These are phyloP conservation scores for Hortaea sp. DNA, from an alignment of 2,329 filamentous ascomycete species.

Conservation along the genomic window DNA sequence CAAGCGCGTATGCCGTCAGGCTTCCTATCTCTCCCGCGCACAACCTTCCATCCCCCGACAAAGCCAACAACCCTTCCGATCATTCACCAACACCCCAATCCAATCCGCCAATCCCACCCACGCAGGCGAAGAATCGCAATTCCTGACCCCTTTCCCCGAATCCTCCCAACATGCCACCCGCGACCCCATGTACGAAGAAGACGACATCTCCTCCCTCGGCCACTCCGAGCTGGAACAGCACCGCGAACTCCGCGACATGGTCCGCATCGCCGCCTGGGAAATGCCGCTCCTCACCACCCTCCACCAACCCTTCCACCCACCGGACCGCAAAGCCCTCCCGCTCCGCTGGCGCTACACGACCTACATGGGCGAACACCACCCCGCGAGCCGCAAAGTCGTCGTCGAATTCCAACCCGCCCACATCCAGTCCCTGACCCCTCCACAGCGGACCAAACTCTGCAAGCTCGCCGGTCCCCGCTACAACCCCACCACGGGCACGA, in stretches of 20 bases:
- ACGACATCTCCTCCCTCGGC: conserved; percentile 67
- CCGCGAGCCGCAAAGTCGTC: conserved; percentile 86
- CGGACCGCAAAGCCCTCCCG: conserved; percentile 52
- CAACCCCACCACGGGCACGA: conserved; percentile 69
- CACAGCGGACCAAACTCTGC: conserved; percentile 68
- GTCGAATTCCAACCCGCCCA: conserved; percentile 75
- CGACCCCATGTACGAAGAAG: conserved; percentile 54
- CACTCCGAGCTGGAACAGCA: conserved; percentile 83
- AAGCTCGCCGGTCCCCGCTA: conserved; percentile 80
- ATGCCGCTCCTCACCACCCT: conserved; percentile 79
- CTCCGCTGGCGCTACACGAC: conserved; percentile 94
- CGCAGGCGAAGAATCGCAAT: conserved; percentile 1
- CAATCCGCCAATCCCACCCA: background rate
- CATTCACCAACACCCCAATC: conserved; percentile 5
- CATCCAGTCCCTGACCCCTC: conserved; percentile 52
- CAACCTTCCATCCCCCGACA: conserved; percentile 4
- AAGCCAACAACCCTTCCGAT: conserved; percentile 4
- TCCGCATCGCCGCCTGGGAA: conserved; percentile 83
- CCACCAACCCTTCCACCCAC: conserved; percentile 68
- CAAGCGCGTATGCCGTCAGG: conserved; percentile 20
- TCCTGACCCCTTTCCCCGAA: conserved; percentile 1
- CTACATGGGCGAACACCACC: conserved; percentile 90
- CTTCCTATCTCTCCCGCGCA: conserved; percentile 3
- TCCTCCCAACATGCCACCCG: conserved; percentile 1
- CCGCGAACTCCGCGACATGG: conserved; percentile 79